phyloP scores from a whole-genome alignment of 768 basidiomycete genomes.

The Leccinum truebloodii region DNA sequence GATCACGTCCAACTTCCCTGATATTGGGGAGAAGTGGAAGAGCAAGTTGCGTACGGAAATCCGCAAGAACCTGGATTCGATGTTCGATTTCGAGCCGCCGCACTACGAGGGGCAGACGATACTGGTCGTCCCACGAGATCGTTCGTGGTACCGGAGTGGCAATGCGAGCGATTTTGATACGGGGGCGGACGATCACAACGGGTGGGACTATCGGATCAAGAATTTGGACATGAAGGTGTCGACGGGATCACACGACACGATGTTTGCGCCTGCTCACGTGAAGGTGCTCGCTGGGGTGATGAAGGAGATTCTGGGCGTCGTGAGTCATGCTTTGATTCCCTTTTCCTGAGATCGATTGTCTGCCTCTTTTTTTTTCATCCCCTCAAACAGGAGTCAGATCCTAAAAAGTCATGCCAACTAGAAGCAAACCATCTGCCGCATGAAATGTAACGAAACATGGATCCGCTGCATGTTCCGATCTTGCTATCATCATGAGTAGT shows the following conservation, averaged over 20 bases:
- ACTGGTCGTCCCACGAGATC: slow-evolving; percentile 33
- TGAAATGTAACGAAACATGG: too few relatives aligned
- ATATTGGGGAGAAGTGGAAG: slow-evolving; percentile 35
- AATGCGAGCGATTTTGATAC: slow-evolving; percentile 32
- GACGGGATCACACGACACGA: slow-evolving; percentile 31
- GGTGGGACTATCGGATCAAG: slow-evolving; percentile 30
- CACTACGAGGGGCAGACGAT: slow-evolving; percentile 26
- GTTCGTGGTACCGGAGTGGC: slow-evolving; percentile 34
- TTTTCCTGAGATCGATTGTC: background rate
- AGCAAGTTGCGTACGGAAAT: slow-evolving; percentile 32
- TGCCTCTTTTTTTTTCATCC: background rate
- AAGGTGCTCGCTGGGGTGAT: slow-evolving; percentile 30
- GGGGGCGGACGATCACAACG: slow-evolving; percentile 33
- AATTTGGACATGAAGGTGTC: slow-evolving; percentile 31
- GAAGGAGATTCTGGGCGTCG: slow-evolving; percentile 18
- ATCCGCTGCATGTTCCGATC: too few relatives aligned
- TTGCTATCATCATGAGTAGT: too few relatives aligned
- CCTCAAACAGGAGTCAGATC: too few relatives aligned
- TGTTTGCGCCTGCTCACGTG: slow-evolving; percentile 35
- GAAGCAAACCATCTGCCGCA: too few relatives aligned
- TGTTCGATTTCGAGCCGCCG: slow-evolving; percentile 34
- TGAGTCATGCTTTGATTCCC: background rate
- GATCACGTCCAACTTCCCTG: slow-evolving; percentile 33
- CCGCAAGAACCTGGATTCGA: slow-evolving; percentile 34
- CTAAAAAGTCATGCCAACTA: too few relatives aligned